Conservation (phyloP, 352 stramenopile species). For the Pythium sukuiense region DNA sequence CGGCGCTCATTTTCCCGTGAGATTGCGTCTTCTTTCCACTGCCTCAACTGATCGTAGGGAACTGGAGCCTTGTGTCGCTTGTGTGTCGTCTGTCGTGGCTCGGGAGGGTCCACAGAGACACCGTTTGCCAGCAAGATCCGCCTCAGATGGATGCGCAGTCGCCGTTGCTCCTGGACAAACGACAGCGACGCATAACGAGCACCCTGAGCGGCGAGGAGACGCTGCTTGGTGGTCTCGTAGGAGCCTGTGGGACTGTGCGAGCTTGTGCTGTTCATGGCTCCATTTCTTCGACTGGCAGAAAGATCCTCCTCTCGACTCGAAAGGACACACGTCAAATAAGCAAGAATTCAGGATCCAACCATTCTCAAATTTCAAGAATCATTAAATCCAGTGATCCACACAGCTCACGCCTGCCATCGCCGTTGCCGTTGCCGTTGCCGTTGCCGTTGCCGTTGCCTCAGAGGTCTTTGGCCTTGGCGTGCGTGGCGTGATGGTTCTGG, state of each 20-base stretch:
- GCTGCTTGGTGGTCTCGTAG: constrained; percentile 1
- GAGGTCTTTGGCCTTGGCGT: constrained; percentile 22
- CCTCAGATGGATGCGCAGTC: constrained; percentile 27
- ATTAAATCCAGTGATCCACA: neutral
- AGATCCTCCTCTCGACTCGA: neutral
- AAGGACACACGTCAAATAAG: neutral
- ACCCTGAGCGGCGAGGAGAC: neutral
- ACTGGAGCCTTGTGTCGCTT: neutral
- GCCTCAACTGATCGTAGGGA: neutral
- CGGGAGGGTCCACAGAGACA: neutral
- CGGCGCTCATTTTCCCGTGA: neutral
- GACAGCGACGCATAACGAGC: constrained; percentile 12
- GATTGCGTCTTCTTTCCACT: constrained; percentile 15
- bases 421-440: too few relatives aligned
- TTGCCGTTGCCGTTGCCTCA: neutral
- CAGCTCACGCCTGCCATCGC: too few relatives aligned
- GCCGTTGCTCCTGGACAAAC: constrained; percentile 21
- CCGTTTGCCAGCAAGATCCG: constrained; percentile 17
- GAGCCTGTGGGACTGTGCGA: neutral
- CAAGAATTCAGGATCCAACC: neutral
- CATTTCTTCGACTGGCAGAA: neutral
- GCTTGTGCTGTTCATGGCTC: neutral
- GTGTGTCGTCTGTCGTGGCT: neutral
- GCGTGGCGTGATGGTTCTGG: constrained; percentile 6
- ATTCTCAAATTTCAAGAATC: constrained; percentile 9